Evolutionary conservation across 2,329 filamentous ascomycete genomes (phyloP).

Genomic region (Gliomastix tumulicola): DNA sequence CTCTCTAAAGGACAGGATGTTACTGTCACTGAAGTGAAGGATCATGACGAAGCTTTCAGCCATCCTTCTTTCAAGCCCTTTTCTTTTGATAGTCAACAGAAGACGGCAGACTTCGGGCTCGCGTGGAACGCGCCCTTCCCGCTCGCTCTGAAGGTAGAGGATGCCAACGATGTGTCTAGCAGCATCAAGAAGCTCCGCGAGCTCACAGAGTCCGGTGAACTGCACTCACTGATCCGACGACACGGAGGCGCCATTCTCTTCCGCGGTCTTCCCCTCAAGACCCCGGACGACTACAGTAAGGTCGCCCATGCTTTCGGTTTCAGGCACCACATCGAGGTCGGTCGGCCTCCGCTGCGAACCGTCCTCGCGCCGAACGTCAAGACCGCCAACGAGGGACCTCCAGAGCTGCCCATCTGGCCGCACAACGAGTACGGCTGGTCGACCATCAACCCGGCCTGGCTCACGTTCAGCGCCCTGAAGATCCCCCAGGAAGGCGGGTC

Average conservation of each 20-base stretch:
- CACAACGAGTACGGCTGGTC: conserved; percentile 30
- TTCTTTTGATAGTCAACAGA: conserved; percentile 13
- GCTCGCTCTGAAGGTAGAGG: conserved; percentile 8
- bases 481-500: conserved; percentile 19
- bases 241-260: conserved; percentile 25
- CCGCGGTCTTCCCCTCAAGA: conserved; percentile 20
- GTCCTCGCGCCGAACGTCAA: conserved; percentile 24
- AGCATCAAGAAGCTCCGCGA: neutral
- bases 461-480: conserved; percentile 19
- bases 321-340: conserved; percentile 22
- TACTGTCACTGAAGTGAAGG: no score
- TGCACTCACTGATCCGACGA: conserved; percentile 12
- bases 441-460: conserved; percentile 25
- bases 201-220: conserved; percentile 14
- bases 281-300: conserved; percentile 21
- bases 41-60: no score
- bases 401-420: conserved; percentile 29
- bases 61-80: conserved; percentile 8
- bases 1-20: no score
- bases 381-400: conserved; percentile 26
- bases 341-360: conserved; percentile 20
- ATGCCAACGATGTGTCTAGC: neutral
- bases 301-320: conserved; percentile 26
- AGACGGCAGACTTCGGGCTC: conserved; percentile 11
- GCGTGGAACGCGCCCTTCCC: conserved; percentile 13